A percentile compares a stretch with the other conserved stretches of the same genome.
Conservation (phyloP, 805 yeast genomes). For the Dipodascus albidus region DNA sequence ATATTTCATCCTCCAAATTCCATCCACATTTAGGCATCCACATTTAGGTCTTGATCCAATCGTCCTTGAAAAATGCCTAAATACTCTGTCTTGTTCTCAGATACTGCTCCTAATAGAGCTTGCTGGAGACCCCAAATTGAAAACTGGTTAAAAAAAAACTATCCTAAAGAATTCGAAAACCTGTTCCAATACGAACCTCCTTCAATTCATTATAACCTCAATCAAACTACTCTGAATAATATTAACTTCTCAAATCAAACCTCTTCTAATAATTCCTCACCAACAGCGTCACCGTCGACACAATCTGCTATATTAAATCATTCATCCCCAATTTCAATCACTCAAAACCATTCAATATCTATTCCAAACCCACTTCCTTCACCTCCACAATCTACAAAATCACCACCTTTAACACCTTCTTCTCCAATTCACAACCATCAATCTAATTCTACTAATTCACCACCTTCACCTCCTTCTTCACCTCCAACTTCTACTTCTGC, state of each 20-base stretch:
- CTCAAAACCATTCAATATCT: neutral
- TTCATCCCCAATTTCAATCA: neutral
- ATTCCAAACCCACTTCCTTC: neutral
- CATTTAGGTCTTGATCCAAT: neutral
- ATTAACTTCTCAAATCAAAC: neutral
- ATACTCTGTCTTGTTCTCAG: constrained; percentile 25
- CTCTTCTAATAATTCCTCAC: neutral
- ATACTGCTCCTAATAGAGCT: constrained; percentile 26
- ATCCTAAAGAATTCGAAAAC: constrained; percentile 19
- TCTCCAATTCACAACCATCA: neutral
- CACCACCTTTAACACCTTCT: neutral
- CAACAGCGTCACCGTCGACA: neutral
- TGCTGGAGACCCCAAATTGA: constrained; percentile 28
- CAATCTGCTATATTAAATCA: no score
- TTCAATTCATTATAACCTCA: no score
- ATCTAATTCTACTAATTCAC: neutral
- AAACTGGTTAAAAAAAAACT: constrained; percentile 25
- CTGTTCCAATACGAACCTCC: constrained; percentile 10
- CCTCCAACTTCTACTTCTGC: constrained; percentile 1
- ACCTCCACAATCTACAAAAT: neutral
- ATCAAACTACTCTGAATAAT: neutral
- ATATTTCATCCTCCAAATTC: no score
- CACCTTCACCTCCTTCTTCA: neutral
- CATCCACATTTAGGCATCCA: neutral
- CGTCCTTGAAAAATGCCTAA: constrained; percentile 5